Evolutionary conservation across 2,329 filamentous ascomycete genomes (phyloP), one percentile per base, ranked within the genome.

Genomic region (Pseudogymnoascus sp.): DNA sequence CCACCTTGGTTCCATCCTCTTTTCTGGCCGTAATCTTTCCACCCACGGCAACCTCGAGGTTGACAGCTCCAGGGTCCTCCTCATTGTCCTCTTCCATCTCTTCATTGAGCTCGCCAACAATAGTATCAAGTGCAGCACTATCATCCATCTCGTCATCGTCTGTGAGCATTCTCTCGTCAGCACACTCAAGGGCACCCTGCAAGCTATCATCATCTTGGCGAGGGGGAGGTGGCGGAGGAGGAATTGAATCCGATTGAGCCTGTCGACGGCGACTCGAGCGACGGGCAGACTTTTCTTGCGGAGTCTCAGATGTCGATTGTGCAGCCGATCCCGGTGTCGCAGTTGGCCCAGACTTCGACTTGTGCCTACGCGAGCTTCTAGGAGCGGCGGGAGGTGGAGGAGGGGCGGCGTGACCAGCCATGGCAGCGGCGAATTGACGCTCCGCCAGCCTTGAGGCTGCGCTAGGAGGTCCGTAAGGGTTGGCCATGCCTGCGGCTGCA

Each of bases 21-120:
- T 94, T 93, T 59, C 89, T 88, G 38, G 93, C 93, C 1, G 90
- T 96, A 12, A 97, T 88, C 70, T 91, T 95, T 12, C 91, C 93
- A 18, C 87, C 89, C 16, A 89, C 86, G 38, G 87, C 91, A 41
- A 97, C 84, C 73, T 97, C 93, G 71, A 99, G 83, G 69, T 91
- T 97, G 32, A 97, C 91, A 5, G 94, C 92, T 3, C 89, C 88
- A 2, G 91, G 89, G 67, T 94, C 90, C 6, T 88, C 81, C n/a
- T 82, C 79, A n/a, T 78, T 76, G 1, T 83, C 82, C 61, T 88
- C 87, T 58, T 90, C 82, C 73, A 93, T 86, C 32, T 92, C 90
- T 64, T 93, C 89, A 61, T 97, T 91, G 1, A 97, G 77, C 66
- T 95, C 90, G 62, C 92, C 91, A n/a, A 97, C 87, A 63, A 97